phyloP scores from a whole-genome alignment of 345 rosid genomes.

The Gossypium anomalum region DNA sequence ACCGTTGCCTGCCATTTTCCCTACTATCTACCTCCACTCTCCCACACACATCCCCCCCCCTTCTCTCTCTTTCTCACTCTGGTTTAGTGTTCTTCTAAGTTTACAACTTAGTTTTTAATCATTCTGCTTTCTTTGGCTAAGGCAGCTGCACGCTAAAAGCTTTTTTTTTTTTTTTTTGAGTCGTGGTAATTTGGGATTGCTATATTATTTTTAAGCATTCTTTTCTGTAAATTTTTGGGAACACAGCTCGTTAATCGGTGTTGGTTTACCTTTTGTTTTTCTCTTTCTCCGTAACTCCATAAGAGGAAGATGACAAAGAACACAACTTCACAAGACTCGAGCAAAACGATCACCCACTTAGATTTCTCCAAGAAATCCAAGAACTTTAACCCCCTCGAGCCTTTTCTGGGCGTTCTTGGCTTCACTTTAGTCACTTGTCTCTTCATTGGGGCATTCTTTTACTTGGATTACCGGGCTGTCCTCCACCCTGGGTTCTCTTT shows the following conservation, averaged over 20 bases:
- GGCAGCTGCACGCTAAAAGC: not conserved
- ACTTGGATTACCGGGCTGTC: slow-evolving; percentile 37
- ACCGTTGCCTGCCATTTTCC: not conserved
- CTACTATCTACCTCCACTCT: not conserved
- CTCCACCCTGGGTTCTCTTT: slow-evolving; percentile 28
- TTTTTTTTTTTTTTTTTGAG: not conserved
- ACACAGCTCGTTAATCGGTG: not conserved
- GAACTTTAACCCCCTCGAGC: slow-evolving; percentile 44
- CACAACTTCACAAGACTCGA: not conserved
- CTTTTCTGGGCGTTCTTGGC: slow-evolving; percentile 39
- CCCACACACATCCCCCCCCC: too few relatives aligned
- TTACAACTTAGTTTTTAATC: not conserved
- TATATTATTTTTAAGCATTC: not conserved
- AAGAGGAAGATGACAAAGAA: slow-evolving; percentile 10
- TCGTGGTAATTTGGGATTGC: not conserved
- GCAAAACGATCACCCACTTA: slow-evolving; percentile 34
- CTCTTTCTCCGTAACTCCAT: not conserved
- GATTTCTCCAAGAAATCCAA: slow-evolving; percentile 38
- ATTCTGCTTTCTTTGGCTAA: not conserved
- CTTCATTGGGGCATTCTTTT: slow-evolving; percentile 41
- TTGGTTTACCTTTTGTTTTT: not conserved
- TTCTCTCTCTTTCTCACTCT: too few relatives aligned
- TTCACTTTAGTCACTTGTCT: slow-evolving; percentile 37
- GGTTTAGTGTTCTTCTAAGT: not conserved
- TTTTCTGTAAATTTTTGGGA: not conserved